Percentiles rank a stretch among this genome's conserved stretches.
These are phyloP conservation scores for Tricholoma saponaceum DNA, from an alignment of 768 basidiomycete genomes.

Conservation along the genomic window DNA sequence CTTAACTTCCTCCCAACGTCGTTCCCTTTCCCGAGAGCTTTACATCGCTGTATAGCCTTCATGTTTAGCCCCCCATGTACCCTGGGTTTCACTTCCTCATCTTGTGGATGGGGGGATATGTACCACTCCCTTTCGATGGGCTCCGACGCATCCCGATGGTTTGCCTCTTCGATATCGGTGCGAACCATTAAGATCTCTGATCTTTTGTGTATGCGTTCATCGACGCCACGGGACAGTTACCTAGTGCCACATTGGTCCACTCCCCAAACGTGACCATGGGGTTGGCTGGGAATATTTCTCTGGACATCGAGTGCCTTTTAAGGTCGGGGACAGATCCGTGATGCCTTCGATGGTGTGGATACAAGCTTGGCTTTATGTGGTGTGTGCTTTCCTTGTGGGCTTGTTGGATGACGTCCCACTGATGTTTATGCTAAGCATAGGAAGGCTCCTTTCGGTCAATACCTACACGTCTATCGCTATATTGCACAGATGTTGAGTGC, in stretches of 20 bases:
- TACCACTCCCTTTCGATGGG: neutral
- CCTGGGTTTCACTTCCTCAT: constrained; percentile 1
- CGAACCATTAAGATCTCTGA: neutral
- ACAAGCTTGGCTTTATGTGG: neutral
- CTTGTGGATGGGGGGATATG: neutral
- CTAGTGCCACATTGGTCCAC: neutral
- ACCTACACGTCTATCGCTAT: neutral
- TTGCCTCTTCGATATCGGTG: neutral
- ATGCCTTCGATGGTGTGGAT: neutral
- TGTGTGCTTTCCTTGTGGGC: neutral
- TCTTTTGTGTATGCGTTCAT: neutral
- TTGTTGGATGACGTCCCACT: neutral
- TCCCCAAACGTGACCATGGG: neutral
- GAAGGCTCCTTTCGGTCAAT: neutral
- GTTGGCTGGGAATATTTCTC: neutral
- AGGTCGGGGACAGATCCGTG: neutral
- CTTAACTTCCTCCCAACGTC: neutral
- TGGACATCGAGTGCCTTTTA: neutral
- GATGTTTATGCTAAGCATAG: neutral
- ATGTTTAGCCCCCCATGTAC: neutral
- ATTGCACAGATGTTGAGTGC: neutral
- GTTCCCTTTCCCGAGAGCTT: neutral
- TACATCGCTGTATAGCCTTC: neutral
- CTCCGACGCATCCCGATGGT: neutral
- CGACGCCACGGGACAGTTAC: neutral